Percentiles rank a stretch among this genome's conserved stretches.
phyloP scores from a whole-genome alignment of 2,329 filamentous ascomycete genomes.

The Nemania bipapillata region DNA sequence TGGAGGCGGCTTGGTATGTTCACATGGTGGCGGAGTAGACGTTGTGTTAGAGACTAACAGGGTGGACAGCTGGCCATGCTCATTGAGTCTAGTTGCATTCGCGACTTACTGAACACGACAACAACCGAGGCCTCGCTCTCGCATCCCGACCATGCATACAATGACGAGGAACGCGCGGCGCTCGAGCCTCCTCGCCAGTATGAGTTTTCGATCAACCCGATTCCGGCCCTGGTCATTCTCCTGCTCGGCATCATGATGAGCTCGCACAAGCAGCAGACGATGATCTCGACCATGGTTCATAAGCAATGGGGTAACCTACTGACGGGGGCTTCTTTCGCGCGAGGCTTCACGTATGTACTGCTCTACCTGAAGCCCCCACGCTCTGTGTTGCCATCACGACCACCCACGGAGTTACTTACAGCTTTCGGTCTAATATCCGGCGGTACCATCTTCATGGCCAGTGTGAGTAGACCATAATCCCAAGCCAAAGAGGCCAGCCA shows the following conservation, averaged over 20 bases:
- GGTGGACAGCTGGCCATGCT: constrained; percentile 68
- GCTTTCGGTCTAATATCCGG: constrained; percentile 88
- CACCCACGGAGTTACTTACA: constrained; percentile 87
- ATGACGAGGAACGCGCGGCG: constrained; percentile 60
- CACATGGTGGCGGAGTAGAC: background rate
- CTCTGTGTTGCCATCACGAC: constrained; percentile 82
- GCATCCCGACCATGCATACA: constrained; percentile 50
- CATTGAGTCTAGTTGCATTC: constrained; percentile 77
- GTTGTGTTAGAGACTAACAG: constrained; percentile 15
- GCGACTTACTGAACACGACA: constrained; percentile 71
- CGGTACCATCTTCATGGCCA: constrained; percentile 91
- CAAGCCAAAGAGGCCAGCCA: background rate
- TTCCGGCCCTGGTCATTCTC: constrained; percentile 87
- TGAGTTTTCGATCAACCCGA: constrained; percentile 82
- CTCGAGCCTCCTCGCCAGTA: constrained; percentile 74
- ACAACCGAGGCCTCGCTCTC: constrained; percentile 54
- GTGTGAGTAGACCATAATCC: constrained; percentile 64
- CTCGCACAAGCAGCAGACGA: constrained; percentile 83
- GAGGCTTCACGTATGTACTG: constrained; percentile 81
- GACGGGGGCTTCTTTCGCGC: constrained; percentile 80
- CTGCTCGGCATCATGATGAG: constrained; percentile 95
- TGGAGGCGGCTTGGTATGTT: constrained; percentile 82
- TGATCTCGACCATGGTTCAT: constrained; percentile 91
- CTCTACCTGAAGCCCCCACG: constrained; percentile 82
- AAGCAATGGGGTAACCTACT: constrained; percentile 92